These are phyloP conservation scores for Boletus reticulatus DNA, from an alignment of 768 basidiomycete species.

Conservation along the genomic window DNA sequence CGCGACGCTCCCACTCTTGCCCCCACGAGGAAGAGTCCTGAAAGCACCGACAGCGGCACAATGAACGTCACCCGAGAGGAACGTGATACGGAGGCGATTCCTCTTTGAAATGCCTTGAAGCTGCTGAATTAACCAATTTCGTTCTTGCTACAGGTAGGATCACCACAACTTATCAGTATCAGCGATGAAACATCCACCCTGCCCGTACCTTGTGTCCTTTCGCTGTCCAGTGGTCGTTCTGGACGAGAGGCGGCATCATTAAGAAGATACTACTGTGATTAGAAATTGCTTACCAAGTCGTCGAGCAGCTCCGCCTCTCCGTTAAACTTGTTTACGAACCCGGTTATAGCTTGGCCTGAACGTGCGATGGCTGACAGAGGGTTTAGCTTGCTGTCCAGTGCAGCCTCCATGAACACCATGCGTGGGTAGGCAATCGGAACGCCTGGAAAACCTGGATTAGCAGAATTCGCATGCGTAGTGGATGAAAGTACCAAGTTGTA, in stretches of 20 bases:
- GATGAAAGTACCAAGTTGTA: constrained; percentile 63
- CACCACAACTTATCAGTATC: neutral
- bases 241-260: constrained; percentile 47
- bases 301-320: constrained; percentile 92
- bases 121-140: constrained; percentile 83
- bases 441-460: constrained; percentile 35
- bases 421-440: constrained; percentile 91
- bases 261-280: constrained; percentile 24
- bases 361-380: constrained; percentile 77
- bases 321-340: constrained; percentile 90
- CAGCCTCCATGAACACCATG: constrained; percentile 82
- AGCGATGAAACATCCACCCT: neutral
- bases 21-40: constrained; percentile 55
- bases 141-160: constrained; percentile 61
- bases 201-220: constrained; percentile 64
- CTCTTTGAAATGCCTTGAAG: constrained; percentile 68
- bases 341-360: constrained; percentile 63
- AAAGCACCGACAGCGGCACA: constrained; percentile 81
- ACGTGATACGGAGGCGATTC: constrained; percentile 72
- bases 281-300: constrained; percentile 62
- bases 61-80: constrained; percentile 93
- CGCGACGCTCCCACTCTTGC: constrained; percentile 39
- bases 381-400: constrained; percentile 80
- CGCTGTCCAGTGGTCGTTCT: constrained; percentile 95
- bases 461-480: neutral